These are phyloP conservation scores for Colletotrichum tropicale DNA, from an alignment of 2,329 filamentous ascomycete species.

Conservation along the genomic window DNA sequence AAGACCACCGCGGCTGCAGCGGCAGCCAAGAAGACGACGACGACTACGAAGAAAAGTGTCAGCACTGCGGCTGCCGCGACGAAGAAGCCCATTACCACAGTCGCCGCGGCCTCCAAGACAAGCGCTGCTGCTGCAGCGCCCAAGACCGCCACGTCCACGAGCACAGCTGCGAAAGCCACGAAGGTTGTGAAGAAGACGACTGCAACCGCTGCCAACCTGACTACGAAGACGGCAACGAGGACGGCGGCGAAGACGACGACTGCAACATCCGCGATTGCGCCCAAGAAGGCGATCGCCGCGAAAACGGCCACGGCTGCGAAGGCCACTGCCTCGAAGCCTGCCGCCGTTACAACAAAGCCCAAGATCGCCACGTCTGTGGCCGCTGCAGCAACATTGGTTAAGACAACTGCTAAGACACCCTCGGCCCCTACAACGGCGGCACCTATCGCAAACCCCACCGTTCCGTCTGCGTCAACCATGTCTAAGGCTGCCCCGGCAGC, in stretches of 20 bases:
- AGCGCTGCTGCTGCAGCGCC: background rate
- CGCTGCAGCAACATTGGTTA: background rate
- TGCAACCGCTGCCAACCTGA: background rate
- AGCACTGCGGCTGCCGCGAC: constrained; percentile 1
- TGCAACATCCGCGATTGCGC: background rate
- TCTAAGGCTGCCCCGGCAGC: background rate
- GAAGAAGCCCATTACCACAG: background rate
- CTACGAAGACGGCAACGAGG: background rate
- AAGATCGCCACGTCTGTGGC: background rate
- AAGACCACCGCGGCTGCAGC: background rate
- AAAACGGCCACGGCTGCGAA: background rate
- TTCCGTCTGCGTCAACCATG: background rate
- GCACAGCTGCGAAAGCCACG: background rate
- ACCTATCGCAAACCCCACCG: background rate
- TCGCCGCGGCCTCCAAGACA: background rate
- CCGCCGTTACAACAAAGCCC: background rate
- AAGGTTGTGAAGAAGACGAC: background rate
- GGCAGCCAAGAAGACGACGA: background rate
- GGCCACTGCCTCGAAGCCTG: background rate
- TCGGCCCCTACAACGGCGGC: background rate
- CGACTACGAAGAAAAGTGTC: constrained; percentile 10
- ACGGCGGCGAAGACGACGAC: background rate
- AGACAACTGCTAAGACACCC: background rate
- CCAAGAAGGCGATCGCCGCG: background rate
- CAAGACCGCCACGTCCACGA: background rate